Evolutionary conservation across 495 filamentous ascomycete genomes (phyloP), one percentile per base, ranked within the genome.

Genomic region (Trichoderma reesei): DNA sequence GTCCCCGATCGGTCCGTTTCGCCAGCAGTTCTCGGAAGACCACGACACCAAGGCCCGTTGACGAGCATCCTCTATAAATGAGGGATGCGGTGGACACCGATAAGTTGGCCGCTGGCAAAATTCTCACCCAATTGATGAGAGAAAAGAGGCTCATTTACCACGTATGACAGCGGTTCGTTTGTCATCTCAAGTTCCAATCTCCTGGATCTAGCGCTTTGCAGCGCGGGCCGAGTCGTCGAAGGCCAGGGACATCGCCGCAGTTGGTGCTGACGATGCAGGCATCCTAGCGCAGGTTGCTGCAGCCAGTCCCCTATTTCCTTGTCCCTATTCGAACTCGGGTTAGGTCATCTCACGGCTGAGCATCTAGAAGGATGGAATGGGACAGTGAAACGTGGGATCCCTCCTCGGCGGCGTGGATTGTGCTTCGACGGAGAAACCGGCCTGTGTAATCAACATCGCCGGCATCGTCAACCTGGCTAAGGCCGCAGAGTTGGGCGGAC

Each of bases 191-290:
- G 16, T 31, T 8, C 20, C 51, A 33, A n/a, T 3, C 8, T 34
- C 20, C 31, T 34, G 3, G 6, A 33, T 56, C 10, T 56, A 56
- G 20, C 34, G 51, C 14, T 56, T 10, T n/a, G 20, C 34, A 56
- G 51, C 11, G 51, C 51, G 51, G 51, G 51, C 51, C 51, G 51
- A 56, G 51, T 56, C 51, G 51, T 33, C 10, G 34, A n/a, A n/a
- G n/a, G 51, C 31, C 16, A 20, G 51, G 31, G 11, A 8, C 31
- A 26, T 7, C 51, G 51, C 31, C 51, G 51, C 51, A 11, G 51
- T 10, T 33, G 51, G 51, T 56, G 51, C 51, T 56, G 51, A 56
- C 51, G 51, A 56, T 56, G 26, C 51, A 56, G 51, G 51, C 51
- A 9, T 34, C 20, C 18, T 56, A 56, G 51, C 26, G 51, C 20